phyloP scores from a whole-genome alignment of 108 stramenopile species.

The Seminavis robusta region DNA sequence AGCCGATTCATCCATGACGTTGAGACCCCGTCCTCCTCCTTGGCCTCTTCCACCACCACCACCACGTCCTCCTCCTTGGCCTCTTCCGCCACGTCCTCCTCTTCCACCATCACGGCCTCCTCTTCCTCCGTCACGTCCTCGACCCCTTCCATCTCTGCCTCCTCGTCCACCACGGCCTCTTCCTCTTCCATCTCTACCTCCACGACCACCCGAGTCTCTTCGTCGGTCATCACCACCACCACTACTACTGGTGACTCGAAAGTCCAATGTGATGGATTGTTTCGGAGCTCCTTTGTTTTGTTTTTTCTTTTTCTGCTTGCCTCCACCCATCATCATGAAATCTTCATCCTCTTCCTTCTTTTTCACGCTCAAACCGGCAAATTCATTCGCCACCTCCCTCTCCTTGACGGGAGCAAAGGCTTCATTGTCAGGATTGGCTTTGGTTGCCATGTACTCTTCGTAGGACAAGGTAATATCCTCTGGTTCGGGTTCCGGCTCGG shows the following conservation, averaged over 20 bases:
- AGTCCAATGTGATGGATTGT: slow-evolving; percentile 67
- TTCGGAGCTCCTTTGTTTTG: slow-evolving; percentile 55
- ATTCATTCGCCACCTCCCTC: slow-evolving; percentile 71
- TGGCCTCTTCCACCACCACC: slow-evolving; percentile 28
- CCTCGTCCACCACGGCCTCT: slow-evolving; percentile 27
- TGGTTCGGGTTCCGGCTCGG: slow-evolving; percentile 69
- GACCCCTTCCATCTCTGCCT: slow-evolving; percentile 34
- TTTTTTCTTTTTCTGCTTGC: slow-evolving; percentile 59
- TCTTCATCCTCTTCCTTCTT: slow-evolving; percentile 62
- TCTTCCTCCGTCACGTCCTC: slow-evolving; percentile 19
- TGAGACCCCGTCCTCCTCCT: slow-evolving; percentile 37
- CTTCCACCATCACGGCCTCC: slow-evolving; percentile 14
- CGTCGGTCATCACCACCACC: slow-evolving; percentile 28
- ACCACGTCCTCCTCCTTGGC: slow-evolving; percentile 23
- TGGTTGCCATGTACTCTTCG: slow-evolving; percentile 82
- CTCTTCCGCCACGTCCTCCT: slow-evolving; percentile 28
- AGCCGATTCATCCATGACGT: slow-evolving; percentile 55
- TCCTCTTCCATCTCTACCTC: slow-evolving; percentile 8
- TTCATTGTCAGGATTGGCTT: slow-evolving; percentile 39
- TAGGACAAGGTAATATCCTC: slow-evolving; percentile 81
- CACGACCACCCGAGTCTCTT: slow-evolving; percentile 25
- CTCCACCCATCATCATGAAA: slow-evolving; percentile 80
- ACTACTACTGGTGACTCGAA: slow-evolving; percentile 42
- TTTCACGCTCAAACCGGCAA: slow-evolving; percentile 33
- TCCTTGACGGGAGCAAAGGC: slow-evolving; percentile 49